Base-by-base conservation (phyloP, 192 early-diverging fungal species). In the Pilobolus umbonatus region DNA sequence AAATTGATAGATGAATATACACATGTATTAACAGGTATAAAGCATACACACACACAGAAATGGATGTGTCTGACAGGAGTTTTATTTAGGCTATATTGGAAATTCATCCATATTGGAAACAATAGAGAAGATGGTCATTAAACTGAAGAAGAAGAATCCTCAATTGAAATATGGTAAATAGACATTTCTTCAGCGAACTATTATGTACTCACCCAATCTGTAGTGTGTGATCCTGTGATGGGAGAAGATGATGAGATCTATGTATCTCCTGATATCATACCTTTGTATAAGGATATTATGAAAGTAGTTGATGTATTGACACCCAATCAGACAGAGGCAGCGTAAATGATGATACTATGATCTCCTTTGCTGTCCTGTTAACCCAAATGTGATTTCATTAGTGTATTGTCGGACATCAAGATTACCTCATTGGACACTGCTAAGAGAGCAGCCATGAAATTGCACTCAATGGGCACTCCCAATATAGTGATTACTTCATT, bases 311-410 rank as follows among this genome's bases (percentile, higher is more conserved):
- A 88, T 32, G 64, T 93, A 10, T 69, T 93, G n/a, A 92, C 91
- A 15, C 95, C 95, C 0, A 98, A 98, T 69, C 88, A 85, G 65
- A 94, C 90, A 34, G 95, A 98, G 71, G 87, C 89, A 22, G 88
- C 91, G 82, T 85, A 74, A 64, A 58, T 72, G 34, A 0, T 6
- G 5, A 19, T 46, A 25, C 6, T 6, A n/a, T n/a, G n/a, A n/a
- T n/a, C n/a, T n/a, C 17, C 9, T 5, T 40, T 40, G 17, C 17
- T 1, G 17, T 2, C 2, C 11, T 6, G 6, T 46, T 24, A 24
- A 22, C 28, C 1, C 28, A 36, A n/a, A 14, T 22, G 31, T 21
- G 21, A 34, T 29, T 28, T 62, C 40, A 11, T 21, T 55, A 75
- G 77, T 42, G 64, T 62, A 10, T 79, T 94, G 1, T 75, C 88